A percentile compares a stretch with the other conserved stretches of the same genome.
Evolutionary conservation across 805 yeast genomes (phyloP).

Genomic region (Candida mattraensis): DNA sequence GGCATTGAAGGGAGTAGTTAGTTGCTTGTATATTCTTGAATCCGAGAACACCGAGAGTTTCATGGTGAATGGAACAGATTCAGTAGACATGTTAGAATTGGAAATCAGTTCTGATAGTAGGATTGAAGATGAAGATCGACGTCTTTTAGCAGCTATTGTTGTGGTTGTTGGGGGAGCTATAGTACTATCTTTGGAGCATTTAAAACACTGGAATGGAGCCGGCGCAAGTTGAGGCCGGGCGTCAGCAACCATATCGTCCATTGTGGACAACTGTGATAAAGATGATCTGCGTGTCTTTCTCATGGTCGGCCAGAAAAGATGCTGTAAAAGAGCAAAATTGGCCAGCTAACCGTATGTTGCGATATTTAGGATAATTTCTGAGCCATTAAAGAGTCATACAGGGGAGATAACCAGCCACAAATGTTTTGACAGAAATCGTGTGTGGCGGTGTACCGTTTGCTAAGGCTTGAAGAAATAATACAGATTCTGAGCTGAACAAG

Average conservation of each 20-base stretch:
- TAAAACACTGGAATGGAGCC: conserved; percentile 3
- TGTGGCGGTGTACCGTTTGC: no score
- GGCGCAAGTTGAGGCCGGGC: background rate
- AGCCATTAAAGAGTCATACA: no score
- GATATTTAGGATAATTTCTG: no score
- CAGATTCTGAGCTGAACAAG: no score
- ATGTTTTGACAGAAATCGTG: no score
- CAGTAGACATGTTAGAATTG: conserved; percentile 11
- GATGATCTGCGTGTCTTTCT: conserved; percentile 26
- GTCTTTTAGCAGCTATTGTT: conserved; percentile 14
- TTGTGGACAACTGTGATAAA: conserved; percentile 20
- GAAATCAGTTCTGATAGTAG: conserved; percentile 22
- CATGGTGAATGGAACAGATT: conserved; percentile 28
- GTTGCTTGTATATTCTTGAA: conserved; percentile 9
- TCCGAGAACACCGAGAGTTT: conserved; percentile 25
- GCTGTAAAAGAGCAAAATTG: no score
- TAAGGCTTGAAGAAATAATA: no score
- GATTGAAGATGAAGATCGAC: conserved; percentile 24
- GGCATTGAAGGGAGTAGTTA: conserved; percentile 27
- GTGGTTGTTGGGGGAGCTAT: no score
- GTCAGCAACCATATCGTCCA: conserved; percentile 13
- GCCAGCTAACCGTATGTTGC: no score
- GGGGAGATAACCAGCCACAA: no score
- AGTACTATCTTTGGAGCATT: conserved; percentile 9
- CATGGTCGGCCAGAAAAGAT: conserved; percentile 2